Percentiles rank a stretch among this genome's conserved stretches.
phyloP scores from a whole-genome alignment of 495 filamentous ascomycete genomes.

The Tuber brumale region DNA sequence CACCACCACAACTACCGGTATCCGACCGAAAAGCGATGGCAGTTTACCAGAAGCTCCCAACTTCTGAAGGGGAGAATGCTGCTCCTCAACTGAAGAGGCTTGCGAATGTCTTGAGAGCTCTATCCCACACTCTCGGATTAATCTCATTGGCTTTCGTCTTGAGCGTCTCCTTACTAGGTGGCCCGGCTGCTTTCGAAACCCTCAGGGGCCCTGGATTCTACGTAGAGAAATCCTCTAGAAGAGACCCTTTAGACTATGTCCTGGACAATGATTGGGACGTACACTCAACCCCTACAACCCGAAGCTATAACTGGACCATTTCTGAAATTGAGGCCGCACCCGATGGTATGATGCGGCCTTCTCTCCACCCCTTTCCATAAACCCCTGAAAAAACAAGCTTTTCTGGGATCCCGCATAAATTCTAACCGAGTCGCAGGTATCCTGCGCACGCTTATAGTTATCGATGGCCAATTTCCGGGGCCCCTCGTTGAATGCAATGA shows the following conservation, averaged over 20 bases:
- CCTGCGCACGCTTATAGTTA: constrained; percentile 49
- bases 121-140: not conserved
- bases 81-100: not conserved
- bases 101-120: not conserved
- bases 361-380: constrained; percentile 4
- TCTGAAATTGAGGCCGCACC: constrained; percentile 43
- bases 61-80: not conserved
- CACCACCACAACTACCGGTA: not conserved
- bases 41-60: not conserved
- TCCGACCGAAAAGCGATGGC: not conserved
- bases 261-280: constrained; percentile 46
- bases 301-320: constrained; percentile 47
- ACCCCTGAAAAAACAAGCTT: not conserved
- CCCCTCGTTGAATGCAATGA: constrained; percentile 49
- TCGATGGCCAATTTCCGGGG: constrained; percentile 54
- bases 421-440: constrained; percentile 42
- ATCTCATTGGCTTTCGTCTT: not conserved
- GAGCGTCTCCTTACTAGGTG: not conserved
- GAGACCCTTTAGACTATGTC: constrained; percentile 44
- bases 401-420: not conserved
- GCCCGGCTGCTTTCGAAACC: not conserved
- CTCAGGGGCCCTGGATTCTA: not conserved
- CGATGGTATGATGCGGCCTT: constrained; percentile 8
- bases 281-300: constrained; percentile 42
- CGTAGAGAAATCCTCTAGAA: constrained; percentile 21